These are phyloP conservation scores for Sphaerulina musiva DNA, from an alignment of 2,329 filamentous ascomycete species.

Conservation along the genomic window DNA sequence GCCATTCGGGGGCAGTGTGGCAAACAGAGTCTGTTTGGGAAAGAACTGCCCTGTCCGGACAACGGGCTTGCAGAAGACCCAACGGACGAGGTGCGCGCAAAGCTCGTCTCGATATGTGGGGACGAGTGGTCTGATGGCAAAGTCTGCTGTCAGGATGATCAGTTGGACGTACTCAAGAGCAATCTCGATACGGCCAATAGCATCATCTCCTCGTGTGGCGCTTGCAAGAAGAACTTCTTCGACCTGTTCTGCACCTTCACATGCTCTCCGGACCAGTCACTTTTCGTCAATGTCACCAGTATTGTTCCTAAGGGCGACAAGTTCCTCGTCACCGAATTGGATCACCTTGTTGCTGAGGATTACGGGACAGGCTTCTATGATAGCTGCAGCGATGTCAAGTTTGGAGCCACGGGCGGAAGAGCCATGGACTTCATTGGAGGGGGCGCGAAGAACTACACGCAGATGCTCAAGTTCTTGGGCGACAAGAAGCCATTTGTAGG, in stretches of 20 bases:
- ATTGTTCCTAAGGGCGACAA: conserved; percentile 57
- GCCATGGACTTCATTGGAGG: conserved; percentile 96
- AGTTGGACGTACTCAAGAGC: conserved; percentile 72
- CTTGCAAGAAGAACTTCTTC: conserved; percentile 97
- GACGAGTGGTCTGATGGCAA: conserved; percentile 75
- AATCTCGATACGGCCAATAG: conserved; percentile 82
- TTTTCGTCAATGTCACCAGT: conserved; percentile 87
- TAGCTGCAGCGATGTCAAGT: conserved; percentile 98
- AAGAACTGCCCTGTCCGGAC: conserved; percentile 84
- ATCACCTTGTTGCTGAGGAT: conserved; percentile 76
- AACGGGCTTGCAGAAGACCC: conserved; percentile 76
- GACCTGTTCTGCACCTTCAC: conserved; percentile 98
- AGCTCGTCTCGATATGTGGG: conserved; percentile 80
- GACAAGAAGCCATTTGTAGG: conserved; percentile 79
- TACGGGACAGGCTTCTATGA: conserved; percentile 87
- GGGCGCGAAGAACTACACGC: conserved; percentile 80
- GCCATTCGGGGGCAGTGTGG: conserved; percentile 89
- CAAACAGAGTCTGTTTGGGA: conserved; percentile 81
- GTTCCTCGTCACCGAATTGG: conserved; percentile 74
- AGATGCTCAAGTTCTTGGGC: conserved; percentile 85
- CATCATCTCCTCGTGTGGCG: conserved; percentile 87
- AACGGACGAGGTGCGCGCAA: conserved; percentile 61
- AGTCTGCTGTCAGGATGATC: conserved; percentile 76
- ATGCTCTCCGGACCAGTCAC: conserved; percentile 91
- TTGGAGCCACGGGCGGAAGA: conserved; percentile 84